Evolutionary conservation across 2,329 filamentous ascomycete species (phyloP).

Genomic region (Paraphaeosphaeria minitans): DNA sequence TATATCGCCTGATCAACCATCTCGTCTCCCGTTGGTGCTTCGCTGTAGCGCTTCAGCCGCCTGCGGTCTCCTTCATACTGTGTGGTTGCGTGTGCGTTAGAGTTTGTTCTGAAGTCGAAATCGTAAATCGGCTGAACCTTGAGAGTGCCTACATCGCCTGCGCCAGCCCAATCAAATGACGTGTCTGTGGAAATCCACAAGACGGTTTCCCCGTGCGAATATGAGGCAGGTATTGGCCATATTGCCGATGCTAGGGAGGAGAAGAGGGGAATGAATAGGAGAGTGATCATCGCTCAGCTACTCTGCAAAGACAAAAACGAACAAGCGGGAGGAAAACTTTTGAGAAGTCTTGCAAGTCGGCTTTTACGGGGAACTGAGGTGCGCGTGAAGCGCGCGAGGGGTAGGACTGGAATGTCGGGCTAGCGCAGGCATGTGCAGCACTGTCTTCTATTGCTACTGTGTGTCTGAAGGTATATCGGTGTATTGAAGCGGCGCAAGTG

Average conservation of each 20-base stretch:
- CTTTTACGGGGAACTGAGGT: not conserved
- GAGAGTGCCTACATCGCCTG: conserved; percentile 37
- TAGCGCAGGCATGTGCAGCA: conserved; percentile 1
- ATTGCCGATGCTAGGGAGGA: conserved; percentile 41
- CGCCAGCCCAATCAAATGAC: conserved; percentile 40
- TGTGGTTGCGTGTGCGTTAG: conserved; percentile 21
- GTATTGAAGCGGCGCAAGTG: not conserved
- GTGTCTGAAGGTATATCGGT: not conserved
- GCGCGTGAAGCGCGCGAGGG: not conserved
- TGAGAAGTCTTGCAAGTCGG: not conserved
- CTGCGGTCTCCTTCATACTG: conserved; percentile 21
- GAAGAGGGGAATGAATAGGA: conserved; percentile 24
- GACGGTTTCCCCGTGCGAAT: conserved; percentile 45
- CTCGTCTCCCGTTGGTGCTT: conserved; percentile 53
- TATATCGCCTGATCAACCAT: conserved; percentile 55
- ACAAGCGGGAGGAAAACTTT: not conserved
- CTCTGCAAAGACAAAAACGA: not conserved
- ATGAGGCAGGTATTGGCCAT: conserved; percentile 50
- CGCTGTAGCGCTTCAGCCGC: conserved; percentile 13
- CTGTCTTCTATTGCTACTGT: not conserved
- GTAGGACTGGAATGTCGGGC: conserved; percentile 1
- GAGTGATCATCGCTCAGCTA: conserved; percentile 30
- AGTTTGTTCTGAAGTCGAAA: conserved; percentile 22
- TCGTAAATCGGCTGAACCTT: conserved; percentile 21
- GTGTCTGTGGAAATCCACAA: conserved; percentile 49